Conservation (phyloP, 1,284 basidiomycete species). For the Apiotrichum montevideense region DNA sequence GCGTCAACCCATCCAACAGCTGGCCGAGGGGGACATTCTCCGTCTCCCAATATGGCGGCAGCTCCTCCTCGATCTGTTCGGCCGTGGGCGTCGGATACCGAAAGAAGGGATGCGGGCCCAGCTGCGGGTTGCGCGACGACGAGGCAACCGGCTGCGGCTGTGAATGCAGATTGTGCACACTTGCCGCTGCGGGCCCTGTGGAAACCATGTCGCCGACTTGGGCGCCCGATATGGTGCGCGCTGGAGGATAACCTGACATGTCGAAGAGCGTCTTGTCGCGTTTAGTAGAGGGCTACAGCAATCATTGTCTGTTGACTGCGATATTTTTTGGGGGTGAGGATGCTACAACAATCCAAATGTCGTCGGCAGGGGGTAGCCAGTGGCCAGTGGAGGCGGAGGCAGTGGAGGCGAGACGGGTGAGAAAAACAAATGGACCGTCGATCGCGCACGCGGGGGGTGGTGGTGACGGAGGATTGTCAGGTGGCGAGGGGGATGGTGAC, state of each 20-base stretch:
- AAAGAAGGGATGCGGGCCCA: constrained; percentile 37
- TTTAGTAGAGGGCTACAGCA: background rate
- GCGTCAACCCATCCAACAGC: constrained; percentile 30
- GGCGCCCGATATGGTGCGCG: background rate
- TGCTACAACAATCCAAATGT: too few species aligned
- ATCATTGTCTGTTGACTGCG: too few species aligned
- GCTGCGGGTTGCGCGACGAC: constrained; percentile 32
- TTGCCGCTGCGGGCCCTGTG: background rate
- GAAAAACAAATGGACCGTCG: too few species aligned
- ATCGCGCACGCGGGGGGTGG: too few species aligned
- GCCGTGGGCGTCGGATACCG: constrained; percentile 34
- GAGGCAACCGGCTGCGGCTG: constrained; percentile 15
- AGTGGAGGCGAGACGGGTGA: too few species aligned
- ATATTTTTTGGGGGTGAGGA: too few species aligned
- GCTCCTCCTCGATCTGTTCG: constrained; percentile 37
- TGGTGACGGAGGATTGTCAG: too few species aligned
- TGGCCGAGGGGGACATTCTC: constrained; percentile 36
- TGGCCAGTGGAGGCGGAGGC: too few species aligned
- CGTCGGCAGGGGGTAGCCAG: too few species aligned
- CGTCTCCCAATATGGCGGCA: constrained; percentile 36
- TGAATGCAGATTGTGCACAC: constrained; percentile 5
- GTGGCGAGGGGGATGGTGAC: too few species aligned
- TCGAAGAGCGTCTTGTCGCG: background rate
- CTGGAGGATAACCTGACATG: background rate
- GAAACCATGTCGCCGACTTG: background rate